Conservation (phyloP, 2,329 filamentous ascomycete species). For the Xylaria sp. region DNA sequence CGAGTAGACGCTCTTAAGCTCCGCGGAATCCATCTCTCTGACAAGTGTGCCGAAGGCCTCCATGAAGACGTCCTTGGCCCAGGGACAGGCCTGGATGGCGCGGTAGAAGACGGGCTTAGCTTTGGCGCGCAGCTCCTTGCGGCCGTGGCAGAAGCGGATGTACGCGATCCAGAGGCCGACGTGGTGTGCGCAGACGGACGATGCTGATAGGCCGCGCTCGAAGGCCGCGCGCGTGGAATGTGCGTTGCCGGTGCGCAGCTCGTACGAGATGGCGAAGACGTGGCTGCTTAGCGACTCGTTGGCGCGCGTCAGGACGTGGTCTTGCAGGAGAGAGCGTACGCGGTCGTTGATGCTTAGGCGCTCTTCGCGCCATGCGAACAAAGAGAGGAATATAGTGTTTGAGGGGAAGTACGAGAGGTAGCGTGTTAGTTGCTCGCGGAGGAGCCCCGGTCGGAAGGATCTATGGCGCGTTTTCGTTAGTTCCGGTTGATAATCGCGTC, state of each 20-base stretch:
- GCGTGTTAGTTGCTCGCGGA: slow-evolving; percentile 70
- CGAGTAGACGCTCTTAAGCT: slow-evolving; percentile 61
- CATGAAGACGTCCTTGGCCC: slow-evolving; percentile 62
- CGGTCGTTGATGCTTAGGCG: slow-evolving; percentile 80
- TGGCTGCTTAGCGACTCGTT: slow-evolving; percentile 59
- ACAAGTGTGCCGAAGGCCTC: slow-evolving; percentile 61
- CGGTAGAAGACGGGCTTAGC: slow-evolving; percentile 50
- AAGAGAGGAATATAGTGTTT: slow-evolving; percentile 79
- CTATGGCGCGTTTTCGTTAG: slow-evolving; percentile 50
- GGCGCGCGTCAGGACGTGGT: slow-evolving; percentile 57
- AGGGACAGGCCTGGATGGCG: slow-evolving; percentile 53
- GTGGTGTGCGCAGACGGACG: slow-evolving; percentile 54
- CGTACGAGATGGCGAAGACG: slow-evolving; percentile 64
- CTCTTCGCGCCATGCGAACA: slow-evolving; percentile 79
- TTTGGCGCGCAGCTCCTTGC: slow-evolving; percentile 42
- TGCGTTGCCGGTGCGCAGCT: slow-evolving; percentile 59
- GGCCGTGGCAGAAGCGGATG: slow-evolving; percentile 58
- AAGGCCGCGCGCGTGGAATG: slow-evolving; percentile 64
- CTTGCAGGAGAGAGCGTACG: slow-evolving; percentile 72
- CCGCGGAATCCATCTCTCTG: slow-evolving; percentile 58
- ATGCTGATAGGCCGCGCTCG: slow-evolving; percentile 60
- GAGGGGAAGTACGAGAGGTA: slow-evolving; percentile 74
- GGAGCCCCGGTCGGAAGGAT: slow-evolving; percentile 73
- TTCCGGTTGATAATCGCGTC: not conserved
- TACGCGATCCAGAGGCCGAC: slow-evolving; percentile 62